Conservation (phyloP, 805 yeast species). For the Komagataella phaffii region DNA sequence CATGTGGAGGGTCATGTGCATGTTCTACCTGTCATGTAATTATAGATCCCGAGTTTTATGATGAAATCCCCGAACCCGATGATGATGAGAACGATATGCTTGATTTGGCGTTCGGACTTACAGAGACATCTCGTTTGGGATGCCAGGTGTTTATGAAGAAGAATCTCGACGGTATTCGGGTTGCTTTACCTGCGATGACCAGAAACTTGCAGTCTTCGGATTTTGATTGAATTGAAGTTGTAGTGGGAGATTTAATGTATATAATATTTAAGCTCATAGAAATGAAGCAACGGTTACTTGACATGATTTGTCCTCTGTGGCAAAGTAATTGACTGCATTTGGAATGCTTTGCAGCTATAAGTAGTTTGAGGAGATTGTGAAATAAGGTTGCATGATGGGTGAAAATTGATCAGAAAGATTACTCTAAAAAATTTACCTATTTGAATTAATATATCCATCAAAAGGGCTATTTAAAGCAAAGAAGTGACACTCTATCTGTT, state of each 20-base stretch:
- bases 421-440: too few relatives aligned
- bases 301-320: neutral
- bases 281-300: neutral
- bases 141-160: conserved; percentile 87
- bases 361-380: neutral
- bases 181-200: conserved; percentile 96
- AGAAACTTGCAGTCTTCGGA: conserved; percentile 79
- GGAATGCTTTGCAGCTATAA: neutral
- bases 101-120: conserved; percentile 92
- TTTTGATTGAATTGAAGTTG: conserved; percentile 26
- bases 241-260: neutral
- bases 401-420: too few relatives aligned
- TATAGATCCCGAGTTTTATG: conserved; percentile 91
- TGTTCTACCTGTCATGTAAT: conserved; percentile 97
- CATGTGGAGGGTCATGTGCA: conserved; percentile 98
- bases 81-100: conserved; percentile 98
- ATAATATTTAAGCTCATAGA: neutral
- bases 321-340: neutral
- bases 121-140: conserved; percentile 93
- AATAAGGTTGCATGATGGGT: neutral
- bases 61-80: conserved; percentile 82
- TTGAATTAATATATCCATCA: too few relatives aligned
- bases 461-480: too few relatives aligned
- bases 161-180: conserved; percentile 84
- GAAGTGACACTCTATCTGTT: too few relatives aligned